phyloP scores from a whole-genome alignment of 2,329 filamentous ascomycete genomes.

The Phoma sp. region DNA sequence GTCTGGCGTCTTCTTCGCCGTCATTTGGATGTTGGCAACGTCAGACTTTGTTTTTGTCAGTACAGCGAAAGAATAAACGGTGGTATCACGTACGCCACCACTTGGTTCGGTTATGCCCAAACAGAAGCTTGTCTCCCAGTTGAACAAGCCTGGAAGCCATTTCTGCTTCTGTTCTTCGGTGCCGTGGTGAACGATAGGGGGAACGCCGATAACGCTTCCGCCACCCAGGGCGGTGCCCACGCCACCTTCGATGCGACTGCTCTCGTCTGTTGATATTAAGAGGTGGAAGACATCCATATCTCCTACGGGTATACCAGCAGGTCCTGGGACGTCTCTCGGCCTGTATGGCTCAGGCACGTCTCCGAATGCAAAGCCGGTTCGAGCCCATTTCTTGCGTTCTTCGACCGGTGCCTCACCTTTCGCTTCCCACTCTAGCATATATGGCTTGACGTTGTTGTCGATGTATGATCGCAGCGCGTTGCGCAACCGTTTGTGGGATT shows the following conservation, averaged over 20 bases:
- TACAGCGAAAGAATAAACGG: not conserved
- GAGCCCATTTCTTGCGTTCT: constrained; percentile 48
- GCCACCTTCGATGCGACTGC: constrained; percentile 62
- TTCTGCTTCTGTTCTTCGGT: constrained; percentile 63
- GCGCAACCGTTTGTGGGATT: constrained; percentile 65
- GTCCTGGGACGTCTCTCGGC: constrained; percentile 47
- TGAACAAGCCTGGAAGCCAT: constrained; percentile 66
- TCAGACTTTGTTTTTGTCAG: constrained; percentile 55
- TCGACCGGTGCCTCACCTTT: constrained; percentile 57
- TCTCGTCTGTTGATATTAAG: constrained; percentile 63
- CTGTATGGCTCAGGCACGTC: constrained; percentile 55
- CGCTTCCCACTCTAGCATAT: constrained; percentile 69
- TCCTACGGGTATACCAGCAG: constrained; percentile 46
- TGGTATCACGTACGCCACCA: constrained; percentile 47
- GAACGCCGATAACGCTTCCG: constrained; percentile 67
- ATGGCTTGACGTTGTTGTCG: constrained; percentile 63
- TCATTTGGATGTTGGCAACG: constrained; percentile 68
- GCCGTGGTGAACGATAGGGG: constrained; percentile 69
- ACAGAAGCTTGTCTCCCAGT: constrained; percentile 66
- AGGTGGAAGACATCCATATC: constrained; percentile 50
- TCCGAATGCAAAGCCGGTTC: constrained; percentile 51
- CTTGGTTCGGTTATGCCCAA: constrained; percentile 70
- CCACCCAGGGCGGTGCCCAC: constrained; percentile 65
- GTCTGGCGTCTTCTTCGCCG: constrained; percentile 73
- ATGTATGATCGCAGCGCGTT: constrained; percentile 64